A percentile compares a stretch with the other conserved stretches of the same genome.
These are phyloP conservation scores for Daldinia caldariorum DNA, from an alignment of 495 filamentous ascomycete genomes.

Conservation along the genomic window DNA sequence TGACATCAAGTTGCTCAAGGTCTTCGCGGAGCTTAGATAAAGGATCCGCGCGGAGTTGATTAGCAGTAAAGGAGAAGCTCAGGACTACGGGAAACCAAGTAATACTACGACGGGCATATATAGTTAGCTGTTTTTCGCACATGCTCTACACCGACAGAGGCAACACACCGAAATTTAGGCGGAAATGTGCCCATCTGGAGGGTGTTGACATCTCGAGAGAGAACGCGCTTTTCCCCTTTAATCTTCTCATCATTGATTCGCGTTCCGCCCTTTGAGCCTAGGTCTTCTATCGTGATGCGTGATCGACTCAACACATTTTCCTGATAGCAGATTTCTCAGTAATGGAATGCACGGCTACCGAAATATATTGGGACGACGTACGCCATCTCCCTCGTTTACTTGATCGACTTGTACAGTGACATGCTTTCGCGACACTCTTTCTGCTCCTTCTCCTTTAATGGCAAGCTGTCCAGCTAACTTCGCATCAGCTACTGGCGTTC, in stretches of 20 bases:
- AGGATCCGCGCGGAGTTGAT: conserved; percentile 75
- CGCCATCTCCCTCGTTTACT: conserved; percentile 74
- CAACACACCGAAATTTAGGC: conserved; percentile 60
- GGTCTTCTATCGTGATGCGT: conserved; percentile 70
- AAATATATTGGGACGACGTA: conserved; percentile 52
- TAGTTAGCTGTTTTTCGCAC: conserved; percentile 11
- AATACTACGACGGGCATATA: conserved; percentile 60
- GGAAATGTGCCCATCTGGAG: conserved; percentile 74
- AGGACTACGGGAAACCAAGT: conserved; percentile 84
- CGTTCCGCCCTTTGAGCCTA: conserved; percentile 82
- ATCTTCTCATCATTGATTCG: conserved; percentile 76
- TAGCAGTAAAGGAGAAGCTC: conserved; percentile 82
- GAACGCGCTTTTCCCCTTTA: conserved; percentile 61
- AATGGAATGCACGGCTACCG: conserved; percentile 1
- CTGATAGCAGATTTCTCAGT: conserved; percentile 49
- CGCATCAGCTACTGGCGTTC: conserved; percentile 12
- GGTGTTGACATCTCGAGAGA: conserved; percentile 67
- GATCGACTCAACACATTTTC: conserved; percentile 70
- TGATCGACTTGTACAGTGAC: conserved; percentile 76
- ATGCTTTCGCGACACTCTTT: conserved; percentile 89
- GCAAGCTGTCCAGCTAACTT: conserved; percentile 63
- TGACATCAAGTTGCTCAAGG: conserved; percentile 87
- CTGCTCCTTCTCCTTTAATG: conserved; percentile 64
- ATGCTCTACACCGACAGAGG: not conserved
- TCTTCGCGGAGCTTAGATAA: conserved; percentile 68